Conservation (phyloP, 2,329 filamentous ascomycete genomes). For the Thelonectria rubi region DNA sequence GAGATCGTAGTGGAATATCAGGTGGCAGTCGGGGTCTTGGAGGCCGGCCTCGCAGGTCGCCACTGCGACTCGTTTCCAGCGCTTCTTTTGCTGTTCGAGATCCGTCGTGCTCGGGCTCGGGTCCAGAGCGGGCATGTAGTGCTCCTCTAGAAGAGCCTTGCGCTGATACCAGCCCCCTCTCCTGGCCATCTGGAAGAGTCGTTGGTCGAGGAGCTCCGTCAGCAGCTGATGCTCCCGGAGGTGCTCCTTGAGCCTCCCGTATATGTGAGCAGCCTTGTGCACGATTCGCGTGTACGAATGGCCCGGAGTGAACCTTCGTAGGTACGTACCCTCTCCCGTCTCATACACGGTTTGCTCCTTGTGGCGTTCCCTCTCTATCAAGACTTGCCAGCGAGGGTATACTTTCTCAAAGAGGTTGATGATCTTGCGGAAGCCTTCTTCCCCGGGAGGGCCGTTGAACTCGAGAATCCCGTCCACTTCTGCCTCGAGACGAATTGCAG, state of each 20-base stretch:
- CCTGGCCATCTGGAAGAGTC: conserved; percentile 84
- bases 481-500: conserved; percentile 82
- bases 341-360: conserved; percentile 83
- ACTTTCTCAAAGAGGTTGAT: conserved; percentile 77
- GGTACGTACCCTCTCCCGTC: conserved; percentile 85
- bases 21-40: conserved; percentile 86
- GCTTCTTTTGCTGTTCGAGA: conserved; percentile 71
- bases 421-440: conserved; percentile 72
- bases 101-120: conserved; percentile 51
- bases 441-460: conserved; percentile 74
- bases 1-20: conserved; percentile 93
- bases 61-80: conserved; percentile 82
- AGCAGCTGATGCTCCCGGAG: conserved; percentile 78
- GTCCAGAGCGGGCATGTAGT: conserved; percentile 81
- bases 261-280: conserved; percentile 82
- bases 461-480: conserved; percentile 85
- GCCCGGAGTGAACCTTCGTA: conserved; percentile 87
- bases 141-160: conserved; percentile 92
- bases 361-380: conserved; percentile 77
- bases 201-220: conserved; percentile 78
- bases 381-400: conserved; percentile 79
- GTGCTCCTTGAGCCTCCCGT: conserved; percentile 85
- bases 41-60: conserved; percentile 86
- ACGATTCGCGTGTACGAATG: conserved; percentile 95
- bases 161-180: conserved; percentile 95